Evolutionary conservation across 176 grass and related monocot genomes (phyloP), one percentile per base, ranked within the genome.

Genomic region (Hordeum marinum): DNA sequence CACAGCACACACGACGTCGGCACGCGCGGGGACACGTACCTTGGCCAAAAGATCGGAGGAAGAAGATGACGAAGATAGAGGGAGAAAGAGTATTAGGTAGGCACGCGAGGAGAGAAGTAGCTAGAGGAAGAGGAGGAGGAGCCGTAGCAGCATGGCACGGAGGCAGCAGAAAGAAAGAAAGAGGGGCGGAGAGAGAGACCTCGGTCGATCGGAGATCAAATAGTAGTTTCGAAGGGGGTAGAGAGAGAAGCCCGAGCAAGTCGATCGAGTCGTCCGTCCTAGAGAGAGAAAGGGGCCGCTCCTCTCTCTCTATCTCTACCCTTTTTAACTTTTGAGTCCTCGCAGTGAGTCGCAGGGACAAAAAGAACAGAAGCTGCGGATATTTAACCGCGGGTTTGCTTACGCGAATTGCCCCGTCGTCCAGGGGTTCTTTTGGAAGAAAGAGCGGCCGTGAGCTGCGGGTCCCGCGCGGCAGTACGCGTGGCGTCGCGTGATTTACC

Each of bases 61-160:
- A 18, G 72, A 84, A 1, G 72, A 67, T 24, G 62, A 31, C 8
- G 52, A 20, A 41, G 68, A 15, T 34, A 34, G 24, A 45, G 26
- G 43, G 57, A 77, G 32, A 27, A 32, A n/a, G 61, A 10, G 24
- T 20, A 68, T 34, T 70, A 54, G 63, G 34, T 32, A 82, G 83
- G 63, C 40, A 6, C 50, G 60, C 50, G 35, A 57, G 72, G n/a
- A 20, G n/a, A 20, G 73, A 74, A 73, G 72, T 5, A 46, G 82
- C 79, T 90, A 72, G 83, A 82, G 61, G 18, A 59, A 27, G 37
- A 39, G 39, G 39, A 40, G 39, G 18, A 52, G 72, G 57, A 78
- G 87, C 82, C 80, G 82, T 58, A 59, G 82, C 29, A 70, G 83
- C 83, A 43, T 89, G 87, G 82, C 83, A 89, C 77, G 83, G 46